Base-by-base conservation (phyloP, 2,329 filamentous ascomycete species). In the Epichloe uncinata region DNA sequence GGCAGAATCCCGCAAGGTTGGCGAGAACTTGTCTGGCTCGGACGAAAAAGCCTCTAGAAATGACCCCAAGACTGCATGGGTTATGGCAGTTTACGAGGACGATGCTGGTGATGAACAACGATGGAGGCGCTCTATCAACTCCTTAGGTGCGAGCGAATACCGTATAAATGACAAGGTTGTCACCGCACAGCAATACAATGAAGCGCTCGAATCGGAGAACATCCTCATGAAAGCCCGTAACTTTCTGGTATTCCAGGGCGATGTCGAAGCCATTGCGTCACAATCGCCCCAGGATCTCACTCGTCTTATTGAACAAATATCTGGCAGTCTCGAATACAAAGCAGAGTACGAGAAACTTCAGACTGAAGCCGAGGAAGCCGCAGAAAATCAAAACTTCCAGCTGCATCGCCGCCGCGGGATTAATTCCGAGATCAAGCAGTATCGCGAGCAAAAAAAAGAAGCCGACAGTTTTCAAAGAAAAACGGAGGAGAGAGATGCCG, bases 31-130 rank as follows among this genome's bases (percentile, higher is more conserved):
- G 49, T 72, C 78, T 38, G 75, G 76, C 18, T 75, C 74, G 35
- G 79, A 82, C 48, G 81, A 78, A 36, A 76, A 80, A 49, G 76
- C 81, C 49, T 82, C 79, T n/a, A 82, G 79, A 36, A 79, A 81
- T 56, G 91, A 98, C 60, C 93, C 93, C 0, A 93, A 90, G 65
- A 93, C 84, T 3, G 94, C 93, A 3, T 98, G 91, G 91, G 94
- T 98, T 13, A 97, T 96, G 89, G 93, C 93, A 33, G 91, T 98
- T 15, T 98, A 97, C 66, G 90, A 96, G 64, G 93, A 98, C 62
- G 93, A 98, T 64, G 89, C 89, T 2, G 91, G 89, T 44, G 87
- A 95, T 61, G 88, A 95, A 66, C 90, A 96, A 63, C 82, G 84
- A 57, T 98, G 93, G 93, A 95, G 95, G 70, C 87, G 93, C 54